Conservation (phyloP, 495 filamentous ascomycete species). For the Halenospora varia region DNA sequence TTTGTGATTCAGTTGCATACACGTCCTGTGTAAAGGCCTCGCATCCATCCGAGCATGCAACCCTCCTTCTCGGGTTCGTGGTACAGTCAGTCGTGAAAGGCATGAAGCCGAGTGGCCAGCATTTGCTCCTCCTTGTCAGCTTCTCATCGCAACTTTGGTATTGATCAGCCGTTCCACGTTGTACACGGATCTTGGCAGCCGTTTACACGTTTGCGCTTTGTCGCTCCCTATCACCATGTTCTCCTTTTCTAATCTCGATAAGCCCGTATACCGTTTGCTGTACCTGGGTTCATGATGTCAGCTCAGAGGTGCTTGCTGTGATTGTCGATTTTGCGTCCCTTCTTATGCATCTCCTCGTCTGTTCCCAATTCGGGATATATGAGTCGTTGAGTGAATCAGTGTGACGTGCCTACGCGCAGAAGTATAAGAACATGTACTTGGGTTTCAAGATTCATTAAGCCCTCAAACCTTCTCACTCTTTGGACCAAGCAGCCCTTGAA, state of each 20-base stretch:
- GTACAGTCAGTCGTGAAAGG: not conserved
- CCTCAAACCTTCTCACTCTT: not conserved
- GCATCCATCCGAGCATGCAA: not conserved
- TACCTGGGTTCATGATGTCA: not conserved
- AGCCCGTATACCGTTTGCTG: not conserved
- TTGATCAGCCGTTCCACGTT: not conserved
- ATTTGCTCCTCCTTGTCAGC: not conserved
- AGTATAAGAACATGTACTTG: not conserved
- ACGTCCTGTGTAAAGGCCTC: not conserved
- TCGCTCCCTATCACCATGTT: not conserved
- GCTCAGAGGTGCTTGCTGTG: not conserved
- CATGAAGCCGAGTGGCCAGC: not conserved
- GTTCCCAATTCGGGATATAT: not conserved
- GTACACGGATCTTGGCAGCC: not conserved
- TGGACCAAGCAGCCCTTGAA: not conserved
- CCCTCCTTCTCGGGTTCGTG: not conserved
- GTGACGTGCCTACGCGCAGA: not conserved
- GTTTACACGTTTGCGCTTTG: not conserved
- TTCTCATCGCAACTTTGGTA: not conserved
- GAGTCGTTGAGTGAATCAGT: not conserved
- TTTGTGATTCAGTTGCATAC: not conserved
- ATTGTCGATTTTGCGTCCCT: not conserved
- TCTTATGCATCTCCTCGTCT: not conserved
- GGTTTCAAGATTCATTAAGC: not conserved
- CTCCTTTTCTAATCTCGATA: not conserved